phyloP scores from a whole-genome alignment of 257 asterid genomes.

The Gardenia jasminoides region DNA sequence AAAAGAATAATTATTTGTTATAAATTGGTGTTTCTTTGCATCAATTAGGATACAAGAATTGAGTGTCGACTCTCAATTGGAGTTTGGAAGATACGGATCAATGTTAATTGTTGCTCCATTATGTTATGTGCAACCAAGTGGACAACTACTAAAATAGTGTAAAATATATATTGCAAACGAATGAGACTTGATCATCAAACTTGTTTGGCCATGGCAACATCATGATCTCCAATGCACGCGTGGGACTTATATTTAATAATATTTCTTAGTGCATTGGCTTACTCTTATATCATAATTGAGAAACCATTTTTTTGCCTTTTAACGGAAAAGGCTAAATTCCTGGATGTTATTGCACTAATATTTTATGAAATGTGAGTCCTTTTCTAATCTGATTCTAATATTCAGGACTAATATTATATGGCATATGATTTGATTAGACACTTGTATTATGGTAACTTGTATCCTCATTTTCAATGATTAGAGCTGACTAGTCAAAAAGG shows the following conservation, averaged over 20 bases:
- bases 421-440: not conserved
- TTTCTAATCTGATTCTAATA: not conserved
- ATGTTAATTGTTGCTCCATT: not conserved
- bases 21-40: not conserved
- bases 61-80: too few relatives aligned
- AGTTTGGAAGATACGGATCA: not conserved
- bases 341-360: too few relatives aligned
- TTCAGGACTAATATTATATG: not conserved
- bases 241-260: constrained; percentile 22
- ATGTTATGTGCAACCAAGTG: not conserved
- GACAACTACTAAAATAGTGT: too few relatives aligned
- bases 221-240: constrained; percentile 48
- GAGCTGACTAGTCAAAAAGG: not conserved
- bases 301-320: not conserved
- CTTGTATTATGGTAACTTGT: not conserved
- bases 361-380: not conserved
- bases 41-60: too few relatives aligned
- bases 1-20: not conserved
- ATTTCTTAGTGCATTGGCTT: constrained; percentile 5
- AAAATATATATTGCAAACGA: not conserved
- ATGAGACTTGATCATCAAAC: constrained; percentile 16
- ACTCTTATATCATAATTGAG: constrained; percentile 4
- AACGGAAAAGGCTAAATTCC: not conserved
- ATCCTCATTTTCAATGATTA: not conserved
- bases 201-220: constrained; percentile 37